phyloP scores from a whole-genome alignment of 202 grass and related monocot genomes.

The Schoenoplectus triqueter region DNA sequence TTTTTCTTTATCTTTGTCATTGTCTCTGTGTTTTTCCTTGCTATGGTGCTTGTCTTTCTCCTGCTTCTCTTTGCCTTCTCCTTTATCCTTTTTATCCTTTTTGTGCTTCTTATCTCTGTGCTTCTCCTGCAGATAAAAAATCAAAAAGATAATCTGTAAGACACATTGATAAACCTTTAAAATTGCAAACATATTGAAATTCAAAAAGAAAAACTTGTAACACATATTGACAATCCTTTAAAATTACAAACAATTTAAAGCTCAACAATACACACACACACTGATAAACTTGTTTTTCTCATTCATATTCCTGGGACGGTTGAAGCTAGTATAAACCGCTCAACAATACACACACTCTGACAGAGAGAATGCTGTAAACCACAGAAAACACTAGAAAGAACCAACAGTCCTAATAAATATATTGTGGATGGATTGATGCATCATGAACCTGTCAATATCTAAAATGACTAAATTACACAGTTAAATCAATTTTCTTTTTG shows the following conservation, averaged over 20 bases:
- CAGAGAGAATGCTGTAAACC: not conserved
- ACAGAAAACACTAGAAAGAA: not conserved
- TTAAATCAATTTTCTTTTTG: not conserved
- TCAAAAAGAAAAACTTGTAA: not conserved
- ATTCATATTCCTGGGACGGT: not conserved
- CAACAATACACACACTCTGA: too few species aligned
- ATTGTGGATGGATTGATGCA: not conserved
- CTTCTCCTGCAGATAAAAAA: conserved; percentile 53
- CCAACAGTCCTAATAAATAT: not conserved
- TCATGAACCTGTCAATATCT: not conserved
- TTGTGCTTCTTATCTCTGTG: conserved; percentile 52
- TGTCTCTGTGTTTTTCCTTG: conserved; percentile 48
- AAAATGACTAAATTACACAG: not conserved
- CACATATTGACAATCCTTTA: not conserved
- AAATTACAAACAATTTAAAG: not conserved
- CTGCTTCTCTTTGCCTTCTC: conserved; percentile 37
- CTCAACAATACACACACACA: not conserved
- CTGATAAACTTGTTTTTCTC: conserved; percentile 7
- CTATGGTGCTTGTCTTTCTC: conserved; percentile 42
- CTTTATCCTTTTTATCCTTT: conserved; percentile 44
- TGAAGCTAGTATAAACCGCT: not conserved
- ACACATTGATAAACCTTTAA: not conserved
- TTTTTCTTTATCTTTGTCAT: conserved; percentile 46
- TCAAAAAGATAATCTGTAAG: not conserved
- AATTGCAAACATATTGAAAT: not conserved